Evolutionary conservation across 306 rosid species (phyloP).

Genomic region (Ziziphus jujuba): DNA sequence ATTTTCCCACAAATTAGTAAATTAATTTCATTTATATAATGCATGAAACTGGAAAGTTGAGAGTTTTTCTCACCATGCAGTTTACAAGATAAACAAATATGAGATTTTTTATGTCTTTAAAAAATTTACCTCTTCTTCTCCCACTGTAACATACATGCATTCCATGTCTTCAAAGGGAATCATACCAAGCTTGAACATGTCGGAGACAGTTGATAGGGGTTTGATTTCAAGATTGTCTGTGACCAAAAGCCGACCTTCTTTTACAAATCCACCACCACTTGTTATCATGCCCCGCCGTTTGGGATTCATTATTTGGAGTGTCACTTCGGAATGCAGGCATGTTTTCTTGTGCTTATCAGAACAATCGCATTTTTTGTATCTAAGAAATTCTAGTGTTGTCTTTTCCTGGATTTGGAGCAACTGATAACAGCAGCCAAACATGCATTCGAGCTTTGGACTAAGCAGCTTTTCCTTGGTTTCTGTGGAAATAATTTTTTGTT

Average conservation of each 20-base stretch:
- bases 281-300: background rate
- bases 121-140: background rate
- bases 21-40: too few species aligned
- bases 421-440: constrained; percentile 9
- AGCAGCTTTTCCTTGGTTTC: constrained; percentile 1
- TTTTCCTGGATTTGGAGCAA: constrained; percentile 9
- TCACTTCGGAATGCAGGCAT: background rate
- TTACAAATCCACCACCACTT: constrained; percentile 18
- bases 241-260: constrained; percentile 8
- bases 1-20: background rate
- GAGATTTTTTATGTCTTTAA: background rate
- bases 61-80: too few species aligned
- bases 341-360: background rate
- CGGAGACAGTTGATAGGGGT: constrained; percentile 7
- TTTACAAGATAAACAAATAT: too few species aligned
- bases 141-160: background rate
- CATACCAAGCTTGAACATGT: constrained; percentile 3
- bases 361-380: background rate
- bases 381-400: background rate
- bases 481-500: background rate
- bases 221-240: constrained; percentile 4
- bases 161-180: constrained; percentile 10
- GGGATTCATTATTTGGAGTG: constrained; percentile 13
- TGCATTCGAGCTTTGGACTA: constrained; percentile 13
- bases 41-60: background rate